Evolutionary conservation across 768 basidiomycete genomes (phyloP), one percentile per base, ranked within the genome.

Genomic region (Trametes cinnabarina): DNA sequence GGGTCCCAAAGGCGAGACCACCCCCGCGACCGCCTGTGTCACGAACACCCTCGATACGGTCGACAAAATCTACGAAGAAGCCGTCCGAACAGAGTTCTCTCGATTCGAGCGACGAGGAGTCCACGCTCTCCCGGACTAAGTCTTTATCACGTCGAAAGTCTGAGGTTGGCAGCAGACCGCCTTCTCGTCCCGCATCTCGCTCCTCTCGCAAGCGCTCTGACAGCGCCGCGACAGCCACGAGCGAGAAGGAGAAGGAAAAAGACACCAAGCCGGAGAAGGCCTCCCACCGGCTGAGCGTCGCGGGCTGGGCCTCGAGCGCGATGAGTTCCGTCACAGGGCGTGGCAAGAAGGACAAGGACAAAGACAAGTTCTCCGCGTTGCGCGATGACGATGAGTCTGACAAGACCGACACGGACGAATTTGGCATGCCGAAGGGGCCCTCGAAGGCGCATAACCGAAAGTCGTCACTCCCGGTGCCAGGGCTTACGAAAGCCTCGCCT

Each of bases 221-320:
- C 61, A 89, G 87, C 62, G 75, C 66, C 1, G 76, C 73, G 14
- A 77, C 80, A 10, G 64, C 72, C 2, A 69, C 55, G 61, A 57
- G 76, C 69, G 39, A 62, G 44, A 73, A 73, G 34, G 65, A 65
- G 47, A 67, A 68, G 52, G 64, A 65, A 19, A 69, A 64, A 42
- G 61, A 65, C 17, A 47, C 57, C 48, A 66, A 65, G 58, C 51
- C 68, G n/a, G 23, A 75, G 71, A 57, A 78, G 79, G 60, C 15
- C 19, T 64, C 62, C 8, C 53, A 73, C 75, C 66, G 80, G 74
- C 65, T 69, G 53, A 73, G 67, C 39, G 76, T 87, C 19, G 74
- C 82, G 3, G 83, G 82, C 6, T 90, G 89, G 86, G 87, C 86
- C 14, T 82, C 82, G 49, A 84, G 69, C 68, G 86, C 85, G 34